Conservation (phyloP, 768 basidiomycete genomes). For the Pulveroboletus ravenelii region DNA sequence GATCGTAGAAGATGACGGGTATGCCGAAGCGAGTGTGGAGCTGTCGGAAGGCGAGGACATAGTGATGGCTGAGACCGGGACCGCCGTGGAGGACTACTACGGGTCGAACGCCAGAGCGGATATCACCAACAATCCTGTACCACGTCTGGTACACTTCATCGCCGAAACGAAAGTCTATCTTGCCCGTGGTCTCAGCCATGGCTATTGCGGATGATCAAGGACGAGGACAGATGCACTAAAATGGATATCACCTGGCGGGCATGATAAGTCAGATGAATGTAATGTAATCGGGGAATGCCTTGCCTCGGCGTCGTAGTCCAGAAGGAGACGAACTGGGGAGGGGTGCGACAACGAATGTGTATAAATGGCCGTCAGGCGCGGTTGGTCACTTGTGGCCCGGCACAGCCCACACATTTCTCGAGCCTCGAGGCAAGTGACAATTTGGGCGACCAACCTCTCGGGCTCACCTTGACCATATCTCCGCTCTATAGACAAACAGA, state of each 20-base stretch:
- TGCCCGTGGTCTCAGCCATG: conserved; percentile 23
- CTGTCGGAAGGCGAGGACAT: conserved; percentile 36
- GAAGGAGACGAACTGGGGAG: too few species aligned
- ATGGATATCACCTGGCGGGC: background rate
- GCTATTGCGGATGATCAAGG: background rate
- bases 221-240: too few species aligned
- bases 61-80: conserved; percentile 36
- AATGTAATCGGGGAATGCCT: background rate
- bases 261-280: background rate
- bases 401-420: too few species aligned
- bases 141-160: conserved; percentile 36
- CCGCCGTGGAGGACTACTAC: conserved; percentile 46
- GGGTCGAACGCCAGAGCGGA: conserved; percentile 30
- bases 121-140: conserved; percentile 42
- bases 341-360: too few species aligned
- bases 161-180: conserved; percentile 17
- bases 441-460: too few species aligned
- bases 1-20: conserved; percentile 49
- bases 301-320: background rate
- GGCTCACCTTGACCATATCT: too few species aligned
- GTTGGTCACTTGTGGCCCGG: too few species aligned
- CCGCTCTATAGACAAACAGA: too few species aligned
- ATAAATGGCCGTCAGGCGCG: too few species aligned
- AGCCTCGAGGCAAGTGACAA: too few species aligned
- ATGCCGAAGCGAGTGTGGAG: conserved; percentile 29